These are phyloP conservation scores for Tricladium varicosporioides DNA, from an alignment of 2,329 filamentous ascomycete genomes.

Conservation along the genomic window DNA sequence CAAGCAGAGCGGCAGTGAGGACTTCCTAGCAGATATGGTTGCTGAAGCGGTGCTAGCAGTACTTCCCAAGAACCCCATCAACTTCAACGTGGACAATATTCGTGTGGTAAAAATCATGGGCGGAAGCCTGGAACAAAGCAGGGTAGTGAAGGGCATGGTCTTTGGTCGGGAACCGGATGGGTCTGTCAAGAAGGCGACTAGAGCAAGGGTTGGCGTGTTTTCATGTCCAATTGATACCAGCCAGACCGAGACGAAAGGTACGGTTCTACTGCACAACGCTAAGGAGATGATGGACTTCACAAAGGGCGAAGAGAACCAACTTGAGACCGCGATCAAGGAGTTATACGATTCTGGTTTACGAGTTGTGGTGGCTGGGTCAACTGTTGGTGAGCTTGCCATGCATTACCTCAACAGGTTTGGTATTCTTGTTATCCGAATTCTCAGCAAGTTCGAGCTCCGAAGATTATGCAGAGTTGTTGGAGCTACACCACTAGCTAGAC, in stretches of 20 bases:
- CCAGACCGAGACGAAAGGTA: constrained; percentile 98
- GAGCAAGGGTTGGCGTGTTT: constrained; percentile 95
- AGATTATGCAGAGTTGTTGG: constrained; percentile 94
- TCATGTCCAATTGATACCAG: constrained; percentile 93
- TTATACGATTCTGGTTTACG: constrained; percentile 90
- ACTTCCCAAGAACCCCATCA: constrained; percentile 88
- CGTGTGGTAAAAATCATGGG: constrained; percentile 99
- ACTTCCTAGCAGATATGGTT: constrained; percentile 81
- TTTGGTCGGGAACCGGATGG: constrained; percentile 96
- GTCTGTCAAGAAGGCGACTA: constrained; percentile 81
- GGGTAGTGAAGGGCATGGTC: constrained; percentile 96
- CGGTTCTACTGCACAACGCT: constrained; percentile 92
- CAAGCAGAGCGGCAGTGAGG: constrained; percentile 94
- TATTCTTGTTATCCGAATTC: constrained; percentile 93
- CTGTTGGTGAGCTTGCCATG: constrained; percentile 91
- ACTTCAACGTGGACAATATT: constrained; percentile 99
- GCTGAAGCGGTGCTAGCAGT: constrained; percentile 83
- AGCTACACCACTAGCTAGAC: constrained; percentile 89
- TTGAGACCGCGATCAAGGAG: constrained; percentile 91
- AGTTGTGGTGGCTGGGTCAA: constrained; percentile 87
- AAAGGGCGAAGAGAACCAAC: constrained; percentile 90
- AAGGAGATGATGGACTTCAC: constrained; percentile 99
- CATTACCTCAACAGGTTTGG: constrained; percentile 98
- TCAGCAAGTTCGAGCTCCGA: constrained; percentile 97
- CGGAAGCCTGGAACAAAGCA: constrained; percentile 88